Evolutionary conservation across 805 yeast genomes (phyloP).

Genomic region (Metschnikowia corniflorae): DNA sequence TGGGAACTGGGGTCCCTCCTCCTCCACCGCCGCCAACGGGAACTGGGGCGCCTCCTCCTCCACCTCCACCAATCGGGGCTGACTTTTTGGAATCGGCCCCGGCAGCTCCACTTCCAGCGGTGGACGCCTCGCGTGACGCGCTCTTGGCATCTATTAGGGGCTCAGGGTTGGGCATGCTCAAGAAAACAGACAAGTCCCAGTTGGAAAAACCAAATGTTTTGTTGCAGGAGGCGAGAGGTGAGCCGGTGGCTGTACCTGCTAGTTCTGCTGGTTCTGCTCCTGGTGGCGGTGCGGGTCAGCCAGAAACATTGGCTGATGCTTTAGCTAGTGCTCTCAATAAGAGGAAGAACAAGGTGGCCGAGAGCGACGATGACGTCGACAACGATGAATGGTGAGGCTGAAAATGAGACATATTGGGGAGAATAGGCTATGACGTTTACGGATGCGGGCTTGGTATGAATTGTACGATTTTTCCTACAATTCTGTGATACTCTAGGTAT

Average conservation of each 20-base stretch:
- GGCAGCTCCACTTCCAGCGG: slow-evolving; percentile 25
- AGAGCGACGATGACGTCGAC: slow-evolving; percentile 81
- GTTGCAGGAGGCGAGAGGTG: slow-evolving; percentile 70
- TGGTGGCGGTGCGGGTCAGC: slow-evolving; percentile 48
- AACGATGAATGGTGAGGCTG: slow-evolving; percentile 46
- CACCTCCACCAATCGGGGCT: slow-evolving; percentile 11
- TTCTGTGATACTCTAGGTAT: no score
- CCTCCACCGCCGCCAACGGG: slow-evolving; percentile 18
- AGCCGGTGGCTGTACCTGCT: slow-evolving; percentile 37
- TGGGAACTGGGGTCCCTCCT: slow-evolving; percentile 24
- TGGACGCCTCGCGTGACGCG: slow-evolving; percentile 70
- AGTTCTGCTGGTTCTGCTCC: slow-evolving; percentile 21
- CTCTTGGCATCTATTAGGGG: slow-evolving; percentile 81
- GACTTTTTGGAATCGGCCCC: slow-evolving; percentile 6
- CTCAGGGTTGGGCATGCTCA: slow-evolving; percentile 67
- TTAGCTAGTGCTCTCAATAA: slow-evolving; percentile 79
- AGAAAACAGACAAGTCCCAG: slow-evolving; percentile 78
- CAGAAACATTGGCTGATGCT: slow-evolving; percentile 78
- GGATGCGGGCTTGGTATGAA: no score
- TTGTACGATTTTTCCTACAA: no score
- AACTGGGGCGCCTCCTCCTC: slow-evolving; percentile 13
- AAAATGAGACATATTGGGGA: no score
- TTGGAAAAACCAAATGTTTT: slow-evolving; percentile 75
- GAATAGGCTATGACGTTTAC: no score
- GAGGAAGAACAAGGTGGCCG: slow-evolving; percentile 78